Conservation (phyloP, 1,284 basidiomycete species). For the Sanguinoderma infundibulare region DNA sequence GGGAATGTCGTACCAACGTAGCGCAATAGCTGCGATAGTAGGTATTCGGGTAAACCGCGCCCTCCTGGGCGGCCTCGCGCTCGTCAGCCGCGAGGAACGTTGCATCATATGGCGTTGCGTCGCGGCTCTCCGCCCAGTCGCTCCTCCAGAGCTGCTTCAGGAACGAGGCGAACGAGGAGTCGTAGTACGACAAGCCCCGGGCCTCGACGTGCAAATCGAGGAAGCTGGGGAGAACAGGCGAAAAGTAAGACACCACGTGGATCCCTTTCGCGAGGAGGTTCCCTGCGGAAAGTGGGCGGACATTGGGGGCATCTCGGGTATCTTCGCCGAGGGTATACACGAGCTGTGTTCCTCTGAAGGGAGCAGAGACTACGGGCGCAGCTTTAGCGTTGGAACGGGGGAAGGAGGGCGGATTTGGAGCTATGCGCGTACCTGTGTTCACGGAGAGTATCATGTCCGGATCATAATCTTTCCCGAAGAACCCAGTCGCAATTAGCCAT, state of each 20-base stretch:
- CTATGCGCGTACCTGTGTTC: conserved; percentile 41
- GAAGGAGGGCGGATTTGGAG: no score
- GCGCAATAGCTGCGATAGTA: conserved; percentile 51
- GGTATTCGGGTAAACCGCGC: conserved; percentile 39
- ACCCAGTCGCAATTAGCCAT: conserved; percentile 42
- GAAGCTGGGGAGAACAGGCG: conserved; percentile 43
- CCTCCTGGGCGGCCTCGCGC: conserved; percentile 47
- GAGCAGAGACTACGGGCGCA: conserved; percentile 44
- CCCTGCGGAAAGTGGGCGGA: conserved; percentile 47
- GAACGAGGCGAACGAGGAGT: conserved; percentile 40
- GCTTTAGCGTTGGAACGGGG: neutral
- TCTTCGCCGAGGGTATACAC: conserved; percentile 53
- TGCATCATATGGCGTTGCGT: conserved; percentile 52
- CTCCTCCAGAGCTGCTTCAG: conserved; percentile 48
- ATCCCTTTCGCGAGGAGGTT: conserved; percentile 43
- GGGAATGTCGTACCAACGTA: conserved; percentile 38
- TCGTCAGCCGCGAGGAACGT: conserved; percentile 51
- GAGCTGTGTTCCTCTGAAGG: conserved; percentile 53
- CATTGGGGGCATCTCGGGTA: conserved; percentile 43
- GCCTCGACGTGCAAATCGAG: conserved; percentile 52
- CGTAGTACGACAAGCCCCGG: conserved; percentile 43
- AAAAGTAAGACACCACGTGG: conserved; percentile 47
- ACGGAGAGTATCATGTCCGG: conserved; percentile 54
- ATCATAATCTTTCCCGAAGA: conserved; percentile 45
- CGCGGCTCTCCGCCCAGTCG: conserved; percentile 53